Evolutionary conservation across 257 asterid genomes (phyloP), one percentile per base, ranked within the genome.

Genomic region (Nemophila menziesii): DNA sequence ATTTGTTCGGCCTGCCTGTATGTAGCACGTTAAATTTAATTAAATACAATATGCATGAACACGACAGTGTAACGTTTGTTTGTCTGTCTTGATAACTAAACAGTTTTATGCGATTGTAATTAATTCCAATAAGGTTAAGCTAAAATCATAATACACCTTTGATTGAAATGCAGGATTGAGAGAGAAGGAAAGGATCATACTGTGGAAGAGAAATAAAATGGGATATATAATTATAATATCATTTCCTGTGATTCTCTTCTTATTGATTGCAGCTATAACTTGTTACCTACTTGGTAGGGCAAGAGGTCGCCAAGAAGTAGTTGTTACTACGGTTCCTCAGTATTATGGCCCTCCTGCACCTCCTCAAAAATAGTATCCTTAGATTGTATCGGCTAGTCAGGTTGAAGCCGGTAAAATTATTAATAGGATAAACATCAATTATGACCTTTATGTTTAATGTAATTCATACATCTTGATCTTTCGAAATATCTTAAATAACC

Each of bases 271-370:
- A 0, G 76, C 78, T 20, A 44, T 79, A 22, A 81, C 73, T 23
- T 76, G 82, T 55, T 82, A 66, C 66, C 51, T 78, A 8, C 0
- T 73, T 14, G 94, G 94, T 16, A 71, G 70, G 54, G 46, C 71
- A 7, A 63, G 76, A 8, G 77, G 75, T 5, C 46, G 68, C 2
- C 16, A 23, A 6, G 56, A 67, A 59, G 51, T 46, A 3, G n/a
- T n/a, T n/a, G n/a, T n/a, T n/a, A n/a, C 27, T 0, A 34, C 37
- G 5, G 19, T 56, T 37, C 86, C 85, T 10, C 75, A 39, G 7
- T 57, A 56, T 15, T 51, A 60, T 38, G 86, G 86, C 11, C 83
- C 75, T 7, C 79, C 83, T 0, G 62, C 43, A 10, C 72, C 79
- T 22, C 57, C 49, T 5, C 43, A 21, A 11, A 65, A 68, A 38